Evolutionary conservation across 2,329 filamentous ascomycete species (phyloP).

Genomic region (Calonectria crousiana): DNA sequence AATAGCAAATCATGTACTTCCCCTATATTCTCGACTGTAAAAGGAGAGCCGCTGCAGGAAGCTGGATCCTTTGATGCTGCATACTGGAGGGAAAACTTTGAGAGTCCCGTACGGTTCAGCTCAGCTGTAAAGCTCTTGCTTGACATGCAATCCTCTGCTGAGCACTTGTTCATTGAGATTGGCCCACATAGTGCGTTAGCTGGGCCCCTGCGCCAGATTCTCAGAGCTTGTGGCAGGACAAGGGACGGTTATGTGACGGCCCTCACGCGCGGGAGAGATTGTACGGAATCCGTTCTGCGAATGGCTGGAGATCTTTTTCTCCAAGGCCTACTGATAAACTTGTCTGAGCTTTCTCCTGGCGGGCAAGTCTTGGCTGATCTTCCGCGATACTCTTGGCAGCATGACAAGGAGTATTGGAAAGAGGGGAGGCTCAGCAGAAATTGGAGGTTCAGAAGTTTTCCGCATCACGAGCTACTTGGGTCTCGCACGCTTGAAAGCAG

Average conservation of each 20-base stretch:
- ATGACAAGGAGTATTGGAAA: background rate
- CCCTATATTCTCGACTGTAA: background rate
- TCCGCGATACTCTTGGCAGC: background rate
- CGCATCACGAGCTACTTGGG: background rate
- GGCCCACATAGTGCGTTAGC: conserved; percentile 62
- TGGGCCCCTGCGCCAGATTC: conserved; percentile 59
- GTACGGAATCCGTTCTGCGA: conserved; percentile 28
- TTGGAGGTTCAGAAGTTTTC: background rate
- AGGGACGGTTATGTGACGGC: conserved; percentile 11
- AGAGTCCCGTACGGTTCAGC: conserved; percentile 37
- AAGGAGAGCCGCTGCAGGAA: background rate
- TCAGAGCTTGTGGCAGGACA: conserved; percentile 7
- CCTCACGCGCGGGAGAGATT: conserved; percentile 30
- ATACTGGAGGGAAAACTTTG: conserved; percentile 45
- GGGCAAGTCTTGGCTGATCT: background rate
- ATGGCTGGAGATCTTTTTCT: background rate
- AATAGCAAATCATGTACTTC: background rate
- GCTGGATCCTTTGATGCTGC: background rate
- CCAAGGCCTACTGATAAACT: background rate
- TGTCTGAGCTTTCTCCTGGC: background rate
- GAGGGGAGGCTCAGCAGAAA: background rate
- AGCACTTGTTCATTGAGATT: conserved; percentile 49
- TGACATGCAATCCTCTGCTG: background rate
- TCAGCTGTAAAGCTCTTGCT: conserved; percentile 29
- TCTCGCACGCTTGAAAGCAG: background rate